These are phyloP conservation scores for Diutina pseudorugosa DNA, from an alignment of 1,139 yeast species.

Conservation along the genomic window DNA sequence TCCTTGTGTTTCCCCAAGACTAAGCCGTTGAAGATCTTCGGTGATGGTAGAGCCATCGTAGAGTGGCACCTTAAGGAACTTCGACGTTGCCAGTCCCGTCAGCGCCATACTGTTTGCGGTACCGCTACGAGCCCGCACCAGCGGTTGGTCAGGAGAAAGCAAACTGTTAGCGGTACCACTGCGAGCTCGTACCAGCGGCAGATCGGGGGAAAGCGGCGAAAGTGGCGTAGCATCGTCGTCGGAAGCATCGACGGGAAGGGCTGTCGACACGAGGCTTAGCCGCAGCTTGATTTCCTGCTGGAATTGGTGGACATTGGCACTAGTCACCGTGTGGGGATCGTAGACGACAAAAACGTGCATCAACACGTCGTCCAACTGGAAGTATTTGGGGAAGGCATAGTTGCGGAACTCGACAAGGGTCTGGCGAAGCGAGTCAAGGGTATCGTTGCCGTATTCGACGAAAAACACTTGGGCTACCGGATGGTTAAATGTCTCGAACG, in stretches of 20 bases:
- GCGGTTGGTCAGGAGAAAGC: background rate
- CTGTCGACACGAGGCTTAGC: slow-evolving; percentile 18
- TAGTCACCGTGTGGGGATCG: slow-evolving; percentile 13
- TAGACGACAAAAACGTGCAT: slow-evolving; percentile 32
- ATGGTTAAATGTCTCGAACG: slow-evolving; percentile 85
- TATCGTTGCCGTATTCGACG: slow-evolving; percentile 36
- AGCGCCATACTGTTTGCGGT: background rate
- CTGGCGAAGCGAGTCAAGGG: slow-evolving; percentile 29
- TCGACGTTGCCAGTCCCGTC: slow-evolving; percentile 5
- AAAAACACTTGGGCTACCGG: slow-evolving; percentile 74
- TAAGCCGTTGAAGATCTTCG: slow-evolving; percentile 35
- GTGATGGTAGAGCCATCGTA: slow-evolving; percentile 39
- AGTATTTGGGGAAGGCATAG: slow-evolving; percentile 40
- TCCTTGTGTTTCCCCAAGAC: slow-evolving; percentile 9
- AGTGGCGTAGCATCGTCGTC: background rate
- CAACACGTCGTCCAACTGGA: slow-evolving; percentile 46
- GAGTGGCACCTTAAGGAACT: slow-evolving; percentile 10
- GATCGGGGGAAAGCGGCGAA: background rate
- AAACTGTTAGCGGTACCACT: background rate
- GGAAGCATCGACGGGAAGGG: slow-evolving; percentile 13
- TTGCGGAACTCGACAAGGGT: slow-evolving; percentile 32
- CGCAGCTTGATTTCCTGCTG: slow-evolving; percentile 18
- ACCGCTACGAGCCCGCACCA: background rate
- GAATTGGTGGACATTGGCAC: slow-evolving; percentile 14
- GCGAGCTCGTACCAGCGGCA: background rate